Conservation (phyloP, 2,329 filamentous ascomycete species). For the Stemphylium lycopersici region DNA sequence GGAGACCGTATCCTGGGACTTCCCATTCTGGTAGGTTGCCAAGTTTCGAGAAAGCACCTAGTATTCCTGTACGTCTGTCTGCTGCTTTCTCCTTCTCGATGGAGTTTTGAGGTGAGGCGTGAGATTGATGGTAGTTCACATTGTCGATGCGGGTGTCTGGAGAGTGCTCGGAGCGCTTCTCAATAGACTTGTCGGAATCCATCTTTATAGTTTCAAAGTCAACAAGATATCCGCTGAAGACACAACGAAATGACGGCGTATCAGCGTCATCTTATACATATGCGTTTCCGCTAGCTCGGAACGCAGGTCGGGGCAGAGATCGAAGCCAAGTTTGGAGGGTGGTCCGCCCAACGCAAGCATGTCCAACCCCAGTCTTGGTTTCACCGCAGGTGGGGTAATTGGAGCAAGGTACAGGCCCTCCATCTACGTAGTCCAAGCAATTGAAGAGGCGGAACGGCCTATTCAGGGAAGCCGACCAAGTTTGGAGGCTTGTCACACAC, state of each 20-base stretch:
- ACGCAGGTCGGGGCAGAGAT: not conserved
- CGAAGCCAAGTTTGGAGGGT: not conserved
- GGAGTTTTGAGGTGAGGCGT: not conserved
- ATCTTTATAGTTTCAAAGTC: not conserved
- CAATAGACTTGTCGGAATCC: conserved; percentile 5
- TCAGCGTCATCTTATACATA: not conserved
- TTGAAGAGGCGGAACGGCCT: not conserved
- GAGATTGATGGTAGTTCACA: not conserved
- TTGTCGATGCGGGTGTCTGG: conserved; percentile 8
- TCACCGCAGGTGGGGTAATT: conserved; percentile 1
- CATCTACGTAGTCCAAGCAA: conserved; percentile 2
- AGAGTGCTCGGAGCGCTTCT: conserved; percentile 13
- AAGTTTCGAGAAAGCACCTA: conserved; percentile 14
- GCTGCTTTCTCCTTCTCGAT: conserved; percentile 8
- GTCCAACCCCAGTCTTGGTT: conserved; percentile 6
- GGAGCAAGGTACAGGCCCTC: not conserved
- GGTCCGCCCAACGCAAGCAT: not conserved
- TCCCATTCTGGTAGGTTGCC: conserved; percentile 25
- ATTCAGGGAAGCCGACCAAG: conserved; percentile 1
- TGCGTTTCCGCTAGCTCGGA: not conserved
- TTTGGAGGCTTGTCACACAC: not conserved
- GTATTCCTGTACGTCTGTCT: not conserved
- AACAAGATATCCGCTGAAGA: not conserved
- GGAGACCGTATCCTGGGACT: conserved; percentile 18
- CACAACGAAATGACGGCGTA: not conserved